These are phyloP conservation scores for Penicillium cinerascens DNA, from an alignment of 495 filamentous ascomycete species.

Conservation along the genomic window DNA sequence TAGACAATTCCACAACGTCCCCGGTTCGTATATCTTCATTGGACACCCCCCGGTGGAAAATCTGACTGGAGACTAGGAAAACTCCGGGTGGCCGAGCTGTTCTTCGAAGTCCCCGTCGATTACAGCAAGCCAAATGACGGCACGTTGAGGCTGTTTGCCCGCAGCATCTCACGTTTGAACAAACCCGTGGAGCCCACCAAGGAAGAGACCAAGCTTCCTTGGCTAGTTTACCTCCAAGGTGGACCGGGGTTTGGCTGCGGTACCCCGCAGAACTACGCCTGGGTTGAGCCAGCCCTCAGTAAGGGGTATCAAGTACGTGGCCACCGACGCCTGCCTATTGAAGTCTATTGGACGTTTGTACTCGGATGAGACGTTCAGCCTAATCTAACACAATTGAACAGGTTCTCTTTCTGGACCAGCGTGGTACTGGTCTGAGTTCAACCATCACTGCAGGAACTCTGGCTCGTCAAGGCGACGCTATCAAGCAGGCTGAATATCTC, in stretches of 20 bases:
- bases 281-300: conserved; percentile 65
- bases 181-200: conserved; percentile 54
- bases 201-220: conserved; percentile 53
- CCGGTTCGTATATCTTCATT: conserved; percentile 28
- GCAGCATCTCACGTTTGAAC: conserved; percentile 62
- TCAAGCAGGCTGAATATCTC: conserved; percentile 72
- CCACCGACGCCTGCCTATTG: neutral
- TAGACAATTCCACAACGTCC: conserved; percentile 40
- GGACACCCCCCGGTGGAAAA: neutral
- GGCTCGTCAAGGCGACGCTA: conserved; percentile 56
- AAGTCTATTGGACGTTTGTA: neutral
- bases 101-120: conserved; percentile 81
- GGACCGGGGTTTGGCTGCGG: conserved; percentile 76
- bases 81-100: conserved; percentile 71
- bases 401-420: conserved; percentile 80
- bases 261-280: conserved; percentile 65
- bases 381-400: conserved; percentile 27
- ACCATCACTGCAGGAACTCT: conserved; percentile 71
- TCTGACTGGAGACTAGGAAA: conserved; percentile 53
- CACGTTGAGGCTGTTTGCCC: conserved; percentile 69
- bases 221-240: conserved; percentile 66
- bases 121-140: conserved; percentile 60
- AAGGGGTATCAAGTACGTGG: conserved; percentile 68
- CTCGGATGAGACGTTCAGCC: neutral
- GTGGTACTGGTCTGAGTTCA: conserved; percentile 81